phyloP scores from a whole-genome alignment of 768 basidiomycete species.

The Tephrocybe sp. region DNA sequence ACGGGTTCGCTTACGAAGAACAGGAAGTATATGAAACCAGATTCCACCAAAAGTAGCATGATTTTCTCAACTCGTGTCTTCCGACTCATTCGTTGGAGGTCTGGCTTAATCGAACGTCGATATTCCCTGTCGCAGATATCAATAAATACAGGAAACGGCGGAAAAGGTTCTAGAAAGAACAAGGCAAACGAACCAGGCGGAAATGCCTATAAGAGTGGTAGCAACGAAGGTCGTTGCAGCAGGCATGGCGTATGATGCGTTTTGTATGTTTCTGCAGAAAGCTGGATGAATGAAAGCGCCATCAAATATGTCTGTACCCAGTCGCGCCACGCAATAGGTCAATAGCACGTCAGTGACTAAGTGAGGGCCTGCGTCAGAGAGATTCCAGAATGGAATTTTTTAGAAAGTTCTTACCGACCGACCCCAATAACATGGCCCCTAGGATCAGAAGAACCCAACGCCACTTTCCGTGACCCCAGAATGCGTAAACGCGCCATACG shows the following conservation, averaged over 20 bases:
- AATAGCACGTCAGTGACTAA: slow-evolving; percentile 1
- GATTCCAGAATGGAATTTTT: too few species aligned
- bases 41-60: slow-evolving; percentile 8
- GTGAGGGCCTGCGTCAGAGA: background rate
- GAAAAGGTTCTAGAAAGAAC: too few species aligned
- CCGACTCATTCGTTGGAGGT: background rate
- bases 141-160: too few species aligned
- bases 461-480: slow-evolving; percentile 3
- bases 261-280: slow-evolving; percentile 8
- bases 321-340: slow-evolving; percentile 5
- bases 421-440: slow-evolving; percentile 3
- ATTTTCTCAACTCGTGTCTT: slow-evolving; percentile 8
- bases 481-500: slow-evolving; percentile 8
- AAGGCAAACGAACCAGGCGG: background rate
- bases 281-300: slow-evolving; percentile 6
- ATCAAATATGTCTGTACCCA: slow-evolving; percentile 4
- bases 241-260: slow-evolving; percentile 5
- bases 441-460: slow-evolving; percentile 8
- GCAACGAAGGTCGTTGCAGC: slow-evolving; percentile 5
- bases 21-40: slow-evolving; percentile 9
- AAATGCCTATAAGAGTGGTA: slow-evolving; percentile 3
- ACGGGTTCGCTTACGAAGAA: slow-evolving; percentile 3
- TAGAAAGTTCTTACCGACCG: background rate
- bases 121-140: slow-evolving; percentile 5
- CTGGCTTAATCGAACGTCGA: background rate